Conservation (phyloP, 441 rosid species). For the Manihot esculenta region DNA sequence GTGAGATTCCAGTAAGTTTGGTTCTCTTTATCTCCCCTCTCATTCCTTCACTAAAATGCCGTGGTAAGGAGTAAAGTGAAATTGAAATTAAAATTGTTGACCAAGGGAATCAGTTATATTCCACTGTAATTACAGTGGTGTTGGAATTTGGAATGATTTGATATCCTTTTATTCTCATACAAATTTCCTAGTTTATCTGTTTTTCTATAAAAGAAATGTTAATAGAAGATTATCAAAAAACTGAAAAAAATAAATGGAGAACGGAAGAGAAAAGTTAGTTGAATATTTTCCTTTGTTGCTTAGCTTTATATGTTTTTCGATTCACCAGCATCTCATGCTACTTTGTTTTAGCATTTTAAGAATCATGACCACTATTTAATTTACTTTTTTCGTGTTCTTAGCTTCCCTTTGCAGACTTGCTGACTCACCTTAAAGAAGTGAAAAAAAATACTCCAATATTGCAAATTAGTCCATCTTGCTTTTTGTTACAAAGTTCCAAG, state of each 20-base stretch:
- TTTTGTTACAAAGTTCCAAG: neutral
- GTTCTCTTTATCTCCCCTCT: neutral
- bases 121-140: neutral
- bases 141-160: neutral
- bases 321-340: neutral
- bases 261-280: neutral
- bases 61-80: too few species aligned
- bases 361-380: neutral
- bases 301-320: neutral
- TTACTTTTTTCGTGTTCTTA: neutral
- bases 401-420: too few species aligned
- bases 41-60: slow-evolving; percentile 5
- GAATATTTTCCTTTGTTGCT: neutral
- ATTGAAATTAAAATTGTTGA: neutral
- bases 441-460: neutral
- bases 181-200: neutral
- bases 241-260: neutral
- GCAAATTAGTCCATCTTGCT: neutral
- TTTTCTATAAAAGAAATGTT: neutral
- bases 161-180: neutral
- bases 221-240: neutral
- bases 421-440: too few species aligned
- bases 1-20: slow-evolving; percentile 71
- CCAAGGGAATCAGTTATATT: neutral
- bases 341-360: neutral